These are phyloP conservation scores for Serpula lacrymans DNA, from an alignment of 768 basidiomycete species.

Conservation along the genomic window DNA sequence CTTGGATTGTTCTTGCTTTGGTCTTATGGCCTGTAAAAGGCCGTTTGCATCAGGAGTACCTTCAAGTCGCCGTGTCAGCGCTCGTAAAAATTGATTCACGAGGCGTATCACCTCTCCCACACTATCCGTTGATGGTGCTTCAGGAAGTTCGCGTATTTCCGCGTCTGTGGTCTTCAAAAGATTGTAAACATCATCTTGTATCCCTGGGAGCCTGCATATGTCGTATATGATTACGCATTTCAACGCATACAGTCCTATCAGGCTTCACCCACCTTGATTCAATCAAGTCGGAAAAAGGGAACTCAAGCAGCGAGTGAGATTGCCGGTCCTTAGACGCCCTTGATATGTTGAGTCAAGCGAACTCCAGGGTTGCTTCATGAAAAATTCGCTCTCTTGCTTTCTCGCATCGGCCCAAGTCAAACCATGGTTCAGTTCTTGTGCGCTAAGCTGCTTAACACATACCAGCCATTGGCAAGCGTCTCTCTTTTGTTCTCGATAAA, in stretches of 20 bases:
- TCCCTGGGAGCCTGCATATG: constrained; percentile 67
- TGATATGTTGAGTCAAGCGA: constrained; percentile 48
- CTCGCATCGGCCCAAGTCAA: constrained; percentile 67
- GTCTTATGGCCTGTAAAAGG: constrained; percentile 53
- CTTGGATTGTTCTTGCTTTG: constrained; percentile 46
- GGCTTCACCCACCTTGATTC: constrained; percentile 56
- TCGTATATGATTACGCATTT: neutral
- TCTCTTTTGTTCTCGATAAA: constrained; percentile 53
- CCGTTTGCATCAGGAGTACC: constrained; percentile 53
- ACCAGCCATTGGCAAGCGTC: constrained; percentile 27
- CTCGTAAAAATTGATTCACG: constrained; percentile 44
- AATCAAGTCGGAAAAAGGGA: constrained; percentile 61
- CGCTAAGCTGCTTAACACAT: constrained; percentile 40
- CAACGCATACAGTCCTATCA: too few species aligned
- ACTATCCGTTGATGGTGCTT: constrained; percentile 52
- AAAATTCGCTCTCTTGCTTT: constrained; percentile 52
- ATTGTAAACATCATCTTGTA: constrained; percentile 54
- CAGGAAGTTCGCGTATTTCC: constrained; percentile 36
- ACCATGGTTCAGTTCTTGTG: constrained; percentile 17
- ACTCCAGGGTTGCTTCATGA: constrained; percentile 52
- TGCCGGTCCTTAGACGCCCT: constrained; percentile 51
- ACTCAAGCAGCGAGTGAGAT: constrained; percentile 57
- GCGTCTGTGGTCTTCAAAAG: constrained; percentile 39
- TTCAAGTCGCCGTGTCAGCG: constrained; percentile 43
- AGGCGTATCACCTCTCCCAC: constrained; percentile 51